Percentiles rank a stretch among this genome's conserved stretches.
Conservation (phyloP, 495 filamentous ascomycete genomes). For the Paragyromitra xinjiangensis region DNA sequence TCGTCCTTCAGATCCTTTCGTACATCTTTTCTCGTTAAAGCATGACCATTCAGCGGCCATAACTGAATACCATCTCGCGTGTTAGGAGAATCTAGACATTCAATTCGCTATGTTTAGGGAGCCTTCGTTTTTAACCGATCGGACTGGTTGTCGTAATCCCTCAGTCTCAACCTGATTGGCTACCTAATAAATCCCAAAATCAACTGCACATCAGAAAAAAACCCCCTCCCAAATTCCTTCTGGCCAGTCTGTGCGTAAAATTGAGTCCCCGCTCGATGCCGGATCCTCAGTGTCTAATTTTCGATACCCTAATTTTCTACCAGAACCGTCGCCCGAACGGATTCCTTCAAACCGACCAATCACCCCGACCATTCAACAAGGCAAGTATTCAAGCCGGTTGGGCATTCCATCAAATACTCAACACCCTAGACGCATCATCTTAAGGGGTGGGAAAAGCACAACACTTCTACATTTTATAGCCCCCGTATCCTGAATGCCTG, state of each 20-base stretch:
- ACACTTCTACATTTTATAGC: not conserved
- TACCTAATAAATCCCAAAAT: not conserved
- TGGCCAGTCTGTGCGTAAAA: not conserved
- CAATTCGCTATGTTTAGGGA: not conserved
- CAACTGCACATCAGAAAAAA: not conserved
- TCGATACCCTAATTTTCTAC: not conserved
- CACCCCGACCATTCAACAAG: not conserved
- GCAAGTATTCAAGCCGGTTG: not conserved
- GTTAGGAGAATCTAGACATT: not conserved
- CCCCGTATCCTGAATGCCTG: not conserved
- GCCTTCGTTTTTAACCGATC: not conserved
- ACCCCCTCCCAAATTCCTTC: not conserved
- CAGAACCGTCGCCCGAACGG: not conserved
- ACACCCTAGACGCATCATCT: not conserved
- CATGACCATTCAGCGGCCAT: not conserved
- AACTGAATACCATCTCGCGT: not conserved
- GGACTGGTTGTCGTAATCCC: not conserved
- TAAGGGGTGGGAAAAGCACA: not conserved
- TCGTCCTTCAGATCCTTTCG: not conserved
- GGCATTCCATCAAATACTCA: not conserved
- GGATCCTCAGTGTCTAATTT: not conserved
- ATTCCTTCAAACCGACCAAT: not conserved
- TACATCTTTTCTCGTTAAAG: not conserved
- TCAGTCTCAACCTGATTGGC: not conserved
- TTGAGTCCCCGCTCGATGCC: not conserved